Percentiles rank a stretch among this genome's conserved stretches.
These are phyloP conservation scores for Gamarada debralockiae DNA, from an alignment of 495 filamentous ascomycete genomes.

Conservation along the genomic window DNA sequence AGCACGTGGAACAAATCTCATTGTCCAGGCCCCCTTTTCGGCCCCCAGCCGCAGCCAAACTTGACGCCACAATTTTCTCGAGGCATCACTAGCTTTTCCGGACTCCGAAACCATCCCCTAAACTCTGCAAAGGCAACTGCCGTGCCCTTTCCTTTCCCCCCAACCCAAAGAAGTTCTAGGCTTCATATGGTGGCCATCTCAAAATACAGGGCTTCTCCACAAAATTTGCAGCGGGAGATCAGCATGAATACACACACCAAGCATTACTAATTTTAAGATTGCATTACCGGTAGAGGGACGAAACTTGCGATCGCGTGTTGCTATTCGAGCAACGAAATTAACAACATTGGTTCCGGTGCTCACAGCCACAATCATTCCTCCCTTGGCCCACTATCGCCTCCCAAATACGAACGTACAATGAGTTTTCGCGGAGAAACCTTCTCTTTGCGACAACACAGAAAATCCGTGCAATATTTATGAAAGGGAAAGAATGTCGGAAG, in stretches of 20 bases:
- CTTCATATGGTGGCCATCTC: background rate
- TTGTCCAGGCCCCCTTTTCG: no score
- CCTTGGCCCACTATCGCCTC: conserved; percentile 1
- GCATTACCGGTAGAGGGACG: background rate
- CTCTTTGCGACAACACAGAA: conserved; percentile 8
- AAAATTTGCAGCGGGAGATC: conserved; percentile 4
- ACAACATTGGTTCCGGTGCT: background rate
- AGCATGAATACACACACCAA: background rate
- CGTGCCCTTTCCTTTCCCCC: conserved; percentile 8
- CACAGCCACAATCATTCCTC: conserved; percentile 1
- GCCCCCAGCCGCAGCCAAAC: no score
- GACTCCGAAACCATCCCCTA: no score
- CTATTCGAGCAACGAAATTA: no score
- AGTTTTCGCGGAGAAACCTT: background rate
- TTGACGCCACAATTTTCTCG: no score
- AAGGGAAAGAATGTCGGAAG: conserved; percentile 16
- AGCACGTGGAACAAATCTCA: no score
- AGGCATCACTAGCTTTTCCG: no score
- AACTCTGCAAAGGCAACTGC: conserved; percentile 20
- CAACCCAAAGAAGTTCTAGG: no score
- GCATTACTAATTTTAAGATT: conserved; percentile 8
- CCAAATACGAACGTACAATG: background rate
- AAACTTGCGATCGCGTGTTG: background rate
- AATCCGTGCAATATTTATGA: conserved; percentile 12
- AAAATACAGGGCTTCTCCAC: background rate